These are phyloP conservation scores for Gastroboletus turbinatus DNA, from an alignment of 1,284 basidiomycete genomes.

Conservation along the genomic window DNA sequence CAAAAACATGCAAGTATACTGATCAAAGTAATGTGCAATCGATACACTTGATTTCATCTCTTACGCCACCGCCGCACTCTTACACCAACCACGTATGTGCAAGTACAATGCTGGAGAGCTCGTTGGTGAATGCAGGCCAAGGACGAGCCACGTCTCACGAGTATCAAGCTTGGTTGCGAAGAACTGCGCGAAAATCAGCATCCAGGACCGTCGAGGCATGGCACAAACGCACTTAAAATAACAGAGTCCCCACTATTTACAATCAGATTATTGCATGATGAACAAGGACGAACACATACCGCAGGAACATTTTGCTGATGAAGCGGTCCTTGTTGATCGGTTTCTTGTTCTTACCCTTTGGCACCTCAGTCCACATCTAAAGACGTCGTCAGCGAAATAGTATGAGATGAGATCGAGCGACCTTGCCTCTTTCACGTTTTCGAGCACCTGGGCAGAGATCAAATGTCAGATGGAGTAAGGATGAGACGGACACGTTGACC, in stretches of 20 bases:
- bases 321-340: slow-evolving; percentile 99
- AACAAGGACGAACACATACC: slow-evolving; percentile 47
- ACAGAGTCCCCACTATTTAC: slow-evolving; percentile 55
- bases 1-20: background rate
- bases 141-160: background rate
- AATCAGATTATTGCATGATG: slow-evolving; percentile 7
- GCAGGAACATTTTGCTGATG: slow-evolving; percentile 96
- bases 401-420: background rate
- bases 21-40: background rate
- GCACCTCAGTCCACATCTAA: slow-evolving; percentile 98
- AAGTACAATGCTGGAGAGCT: background rate
- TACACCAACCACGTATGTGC: background rate
- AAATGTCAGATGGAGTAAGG: slow-evolving; percentile 12
- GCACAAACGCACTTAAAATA: slow-evolving; percentile 51
- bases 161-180: slow-evolving; percentile 56
- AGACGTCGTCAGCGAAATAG: slow-evolving; percentile 9
- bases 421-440: slow-evolving; percentile 93
- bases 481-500: slow-evolving; percentile 21
- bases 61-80: background rate
- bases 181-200: slow-evolving; percentile 49
- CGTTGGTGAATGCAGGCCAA: background rate
- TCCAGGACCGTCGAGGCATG: slow-evolving; percentile 8
- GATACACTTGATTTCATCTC: slow-evolving; percentile 5
- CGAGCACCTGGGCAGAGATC: slow-evolving; percentile 65
- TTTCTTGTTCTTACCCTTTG: slow-evolving; percentile 98